These are phyloP conservation scores for Hylodesmum podocarpum DNA, from an alignment of 306 rosid genomes.

Conservation along the genomic window DNA sequence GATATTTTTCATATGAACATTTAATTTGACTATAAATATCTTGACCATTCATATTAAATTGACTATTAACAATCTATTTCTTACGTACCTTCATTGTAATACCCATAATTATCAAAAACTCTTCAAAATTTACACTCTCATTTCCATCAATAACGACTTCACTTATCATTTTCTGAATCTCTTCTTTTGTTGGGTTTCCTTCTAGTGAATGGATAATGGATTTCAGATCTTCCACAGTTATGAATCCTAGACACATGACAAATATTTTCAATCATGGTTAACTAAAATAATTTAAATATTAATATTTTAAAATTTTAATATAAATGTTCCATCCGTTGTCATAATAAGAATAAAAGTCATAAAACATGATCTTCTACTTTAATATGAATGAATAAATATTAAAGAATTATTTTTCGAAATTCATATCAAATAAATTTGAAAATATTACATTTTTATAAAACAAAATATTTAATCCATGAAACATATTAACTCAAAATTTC, in stretches of 20 bases:
- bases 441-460: too few species aligned
- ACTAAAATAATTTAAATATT: too few species aligned
- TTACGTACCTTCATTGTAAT: constrained; percentile 77
- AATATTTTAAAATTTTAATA: too few species aligned
- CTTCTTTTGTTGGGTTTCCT: constrained; percentile 73
- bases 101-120: constrained; percentile 72
- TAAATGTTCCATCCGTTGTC: too few species aligned
- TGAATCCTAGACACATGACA: constrained; percentile 58
- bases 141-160: constrained; percentile 72
- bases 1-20: neutral
- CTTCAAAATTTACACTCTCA: constrained; percentile 69
- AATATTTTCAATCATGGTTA: neutral
- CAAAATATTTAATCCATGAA: too few species aligned
- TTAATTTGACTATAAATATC: too few species aligned
- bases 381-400: too few species aligned
- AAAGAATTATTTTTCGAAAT: too few species aligned
- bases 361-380: too few species aligned
- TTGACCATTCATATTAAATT: neutral
- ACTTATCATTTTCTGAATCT: constrained; percentile 66
- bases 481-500: too few species aligned
- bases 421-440: too few species aligned
- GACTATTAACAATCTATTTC: neutral
- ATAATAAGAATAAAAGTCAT: too few species aligned
- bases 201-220: constrained; percentile 72
- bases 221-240: constrained; percentile 72